Percentiles rank a stretch among this genome's conserved stretches.
Evolutionary conservation across 2,329 filamentous ascomycete species (phyloP).

Genomic region (Pyrenochaeta sp.): DNA sequence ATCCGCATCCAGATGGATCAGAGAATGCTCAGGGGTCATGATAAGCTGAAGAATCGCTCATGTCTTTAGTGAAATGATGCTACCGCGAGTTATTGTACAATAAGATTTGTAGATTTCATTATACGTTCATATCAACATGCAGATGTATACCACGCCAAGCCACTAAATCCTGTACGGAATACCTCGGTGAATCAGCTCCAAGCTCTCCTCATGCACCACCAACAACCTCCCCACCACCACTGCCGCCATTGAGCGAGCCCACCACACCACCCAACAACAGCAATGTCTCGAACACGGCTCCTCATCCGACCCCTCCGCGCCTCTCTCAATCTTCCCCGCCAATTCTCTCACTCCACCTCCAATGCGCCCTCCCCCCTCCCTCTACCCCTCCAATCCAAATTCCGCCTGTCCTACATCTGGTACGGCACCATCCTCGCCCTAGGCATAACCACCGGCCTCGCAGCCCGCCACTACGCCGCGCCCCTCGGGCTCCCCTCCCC

Average conservation of each 20-base stretch:
- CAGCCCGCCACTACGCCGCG: constrained; percentile 32
- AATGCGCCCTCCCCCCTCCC: constrained; percentile 9
- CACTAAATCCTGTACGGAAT: too few species aligned
- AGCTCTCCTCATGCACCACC: too few species aligned
- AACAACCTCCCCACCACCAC: too few species aligned
- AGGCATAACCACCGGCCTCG: constrained; percentile 33
- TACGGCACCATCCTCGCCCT: constrained; percentile 37
- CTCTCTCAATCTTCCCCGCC: constrained; percentile 7
- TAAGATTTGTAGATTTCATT: too few species aligned
- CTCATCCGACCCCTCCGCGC: constrained; percentile 15
- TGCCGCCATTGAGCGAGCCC: constrained; percentile 3
- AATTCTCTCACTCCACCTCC: constrained; percentile 4
- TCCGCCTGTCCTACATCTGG: constrained; percentile 41
- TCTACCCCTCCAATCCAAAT: constrained; percentile 29
- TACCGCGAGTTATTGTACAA: too few species aligned
- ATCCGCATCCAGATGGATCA: constrained; percentile 13
- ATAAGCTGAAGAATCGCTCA: neutral
- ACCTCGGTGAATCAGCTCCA: too few species aligned
- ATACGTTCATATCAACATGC: too few species aligned
- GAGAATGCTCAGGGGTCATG: neutral
- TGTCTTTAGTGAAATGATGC: too few species aligned
- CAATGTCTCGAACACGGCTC: constrained; percentile 30
- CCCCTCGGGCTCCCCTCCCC: constrained; percentile 35
- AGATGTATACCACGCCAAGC: too few species aligned
- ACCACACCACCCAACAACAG: constrained; percentile 9